phyloP scores from a whole-genome alignment of 2,329 filamentous ascomycete genomes.

The Calonectria honghensis region DNA sequence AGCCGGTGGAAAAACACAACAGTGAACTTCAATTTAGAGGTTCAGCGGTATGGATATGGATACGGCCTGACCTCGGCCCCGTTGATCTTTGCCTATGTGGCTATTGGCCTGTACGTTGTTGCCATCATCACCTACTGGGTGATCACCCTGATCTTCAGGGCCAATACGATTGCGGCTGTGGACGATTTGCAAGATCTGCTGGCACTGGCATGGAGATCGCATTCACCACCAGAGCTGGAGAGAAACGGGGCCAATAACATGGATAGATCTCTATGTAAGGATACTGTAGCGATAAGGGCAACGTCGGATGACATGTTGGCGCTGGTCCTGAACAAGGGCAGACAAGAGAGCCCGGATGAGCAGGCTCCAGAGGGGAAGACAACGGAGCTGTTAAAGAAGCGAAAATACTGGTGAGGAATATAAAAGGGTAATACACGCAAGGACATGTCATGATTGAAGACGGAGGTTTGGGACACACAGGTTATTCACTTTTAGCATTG shows the following conservation, averaged over 20 bases:
- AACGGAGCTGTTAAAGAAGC: background rate
- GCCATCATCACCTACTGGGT: constrained; percentile 9
- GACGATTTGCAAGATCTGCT: background rate
- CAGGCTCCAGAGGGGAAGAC: background rate
- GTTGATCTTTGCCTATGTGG: constrained; percentile 11
- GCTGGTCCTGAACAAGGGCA: background rate
- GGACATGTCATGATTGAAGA: background rate
- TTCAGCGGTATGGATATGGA: background rate
- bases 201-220: constrained; percentile 11
- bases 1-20: background rate
- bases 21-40: background rate
- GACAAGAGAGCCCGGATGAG: background rate
- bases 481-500: background rate
- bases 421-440: background rate
- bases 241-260: background rate
- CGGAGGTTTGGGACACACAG: background rate
- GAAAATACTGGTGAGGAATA: background rate
- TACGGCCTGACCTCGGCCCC: background rate
- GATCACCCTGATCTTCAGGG: background rate
- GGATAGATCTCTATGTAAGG: background rate
- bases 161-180: background rate
- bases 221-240: background rate
- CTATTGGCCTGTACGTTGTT: background rate
- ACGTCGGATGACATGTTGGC: background rate
- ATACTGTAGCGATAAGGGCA: background rate